These are phyloP conservation scores for Volvox africanus DNA, from an alignment of 139 green algal genomes.

Conservation along the genomic window DNA sequence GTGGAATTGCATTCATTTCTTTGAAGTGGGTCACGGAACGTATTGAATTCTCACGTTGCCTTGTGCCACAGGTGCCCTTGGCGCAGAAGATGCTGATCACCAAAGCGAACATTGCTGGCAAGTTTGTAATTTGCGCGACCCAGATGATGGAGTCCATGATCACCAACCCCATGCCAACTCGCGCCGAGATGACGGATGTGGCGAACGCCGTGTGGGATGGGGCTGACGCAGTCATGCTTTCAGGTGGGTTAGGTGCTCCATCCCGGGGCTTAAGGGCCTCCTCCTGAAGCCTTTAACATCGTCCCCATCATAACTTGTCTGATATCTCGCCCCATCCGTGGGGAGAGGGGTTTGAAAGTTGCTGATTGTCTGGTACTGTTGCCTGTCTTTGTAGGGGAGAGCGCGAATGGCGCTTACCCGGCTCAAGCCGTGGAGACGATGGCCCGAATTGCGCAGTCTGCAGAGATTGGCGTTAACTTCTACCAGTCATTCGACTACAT, in stretches of 20 bases:
- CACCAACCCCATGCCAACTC: constrained; percentile 74
- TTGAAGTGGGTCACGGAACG: not conserved
- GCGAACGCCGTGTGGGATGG: constrained; percentile 91
- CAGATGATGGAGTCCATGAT: constrained; percentile 84
- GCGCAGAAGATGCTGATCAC: constrained; percentile 79
- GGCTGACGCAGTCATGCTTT: constrained; percentile 79
- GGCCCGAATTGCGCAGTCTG: constrained; percentile 66
- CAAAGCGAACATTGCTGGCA: constrained; percentile 79
- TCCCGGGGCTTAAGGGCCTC: too few relatives aligned
- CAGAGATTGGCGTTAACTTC: constrained; percentile 75
- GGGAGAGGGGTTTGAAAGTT: too few relatives aligned
- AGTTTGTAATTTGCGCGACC: constrained; percentile 69
- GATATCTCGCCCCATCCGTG: too few relatives aligned
- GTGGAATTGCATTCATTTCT: not conserved
- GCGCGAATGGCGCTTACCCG: constrained; percentile 66
- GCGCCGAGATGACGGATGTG: constrained; percentile 92
- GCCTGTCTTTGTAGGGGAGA: constrained; percentile 58
- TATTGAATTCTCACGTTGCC: too few relatives aligned
- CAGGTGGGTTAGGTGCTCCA: constrained; percentile 15
- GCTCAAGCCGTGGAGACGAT: constrained; percentile 67
- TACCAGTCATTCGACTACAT: constrained; percentile 76
- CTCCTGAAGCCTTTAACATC: too few relatives aligned
- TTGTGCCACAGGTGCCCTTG: constrained; percentile 61
- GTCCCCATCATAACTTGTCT: not conserved
- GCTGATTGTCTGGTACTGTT: too few relatives aligned